Evolutionary conservation across 495 filamentous ascomycete species (phyloP).

Genomic region (Lepidopterella palustris): DNA sequence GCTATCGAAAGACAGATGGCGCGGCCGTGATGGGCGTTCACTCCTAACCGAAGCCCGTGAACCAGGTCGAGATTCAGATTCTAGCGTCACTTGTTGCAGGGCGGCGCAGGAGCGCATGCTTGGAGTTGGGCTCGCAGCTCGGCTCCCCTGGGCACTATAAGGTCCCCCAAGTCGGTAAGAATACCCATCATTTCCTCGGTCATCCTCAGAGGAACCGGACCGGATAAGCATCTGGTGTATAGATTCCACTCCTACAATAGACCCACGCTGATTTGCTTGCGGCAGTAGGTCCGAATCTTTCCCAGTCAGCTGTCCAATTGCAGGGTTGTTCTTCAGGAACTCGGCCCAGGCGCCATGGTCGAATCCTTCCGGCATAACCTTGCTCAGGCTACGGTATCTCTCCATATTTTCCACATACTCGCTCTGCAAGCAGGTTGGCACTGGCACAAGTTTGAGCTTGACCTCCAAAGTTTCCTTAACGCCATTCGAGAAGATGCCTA

Average conservation of each 20-base stretch:
- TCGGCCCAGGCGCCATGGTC: constrained; percentile 59
- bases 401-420: constrained; percentile 61
- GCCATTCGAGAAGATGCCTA: constrained; percentile 76
- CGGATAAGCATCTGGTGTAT: constrained; percentile 28
- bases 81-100: constrained; percentile 10
- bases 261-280: neutral
- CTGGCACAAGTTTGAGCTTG: constrained; percentile 78
- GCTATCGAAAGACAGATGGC: neutral
- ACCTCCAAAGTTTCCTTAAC: constrained; percentile 90
- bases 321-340: constrained; percentile 34
- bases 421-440: constrained; percentile 64
- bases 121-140: constrained; percentile 40
- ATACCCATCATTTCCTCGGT: neutral
- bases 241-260: constrained; percentile 17
- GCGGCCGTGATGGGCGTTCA: constrained; percentile 10
- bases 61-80: constrained; percentile 39
- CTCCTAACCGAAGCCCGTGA: constrained; percentile 41
- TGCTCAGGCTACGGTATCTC: constrained; percentile 54
- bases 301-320: constrained; percentile 16
- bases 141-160: constrained; percentile 31
- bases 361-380: constrained; percentile 55
- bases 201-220: neutral
- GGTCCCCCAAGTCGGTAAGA: constrained; percentile 3
- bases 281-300: neutral
- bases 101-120: constrained; percentile 32